Evolutionary conservation across 371 early-diverging fungal species (phyloP).

Genomic region (Mucor velutinosus): DNA sequence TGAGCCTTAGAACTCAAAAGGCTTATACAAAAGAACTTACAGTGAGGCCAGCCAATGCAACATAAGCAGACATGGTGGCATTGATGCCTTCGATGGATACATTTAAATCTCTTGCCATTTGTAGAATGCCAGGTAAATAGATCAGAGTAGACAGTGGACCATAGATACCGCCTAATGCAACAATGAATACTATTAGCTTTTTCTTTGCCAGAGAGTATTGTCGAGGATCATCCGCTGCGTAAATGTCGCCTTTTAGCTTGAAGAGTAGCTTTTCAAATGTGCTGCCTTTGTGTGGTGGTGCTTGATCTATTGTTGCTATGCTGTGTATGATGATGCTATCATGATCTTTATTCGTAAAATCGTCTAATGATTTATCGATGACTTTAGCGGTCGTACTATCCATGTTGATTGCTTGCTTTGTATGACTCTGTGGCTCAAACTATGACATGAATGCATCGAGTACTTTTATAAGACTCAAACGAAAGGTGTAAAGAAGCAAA

Average conservation of each 20-base stretch:
- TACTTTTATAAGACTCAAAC: neutral
- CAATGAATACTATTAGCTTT: conserved; percentile 29
- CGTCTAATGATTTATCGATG: neutral
- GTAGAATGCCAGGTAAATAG: conserved; percentile 44
- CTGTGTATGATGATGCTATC: neutral
- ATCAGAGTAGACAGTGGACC: conserved; percentile 34
- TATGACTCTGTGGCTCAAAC: neutral
- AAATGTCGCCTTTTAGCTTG: conserved; percentile 7
- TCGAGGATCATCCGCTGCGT: conserved; percentile 30
- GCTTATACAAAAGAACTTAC: conserved; percentile 3
- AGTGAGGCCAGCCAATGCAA: conserved; percentile 30
- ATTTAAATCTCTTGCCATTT: conserved; percentile 32
- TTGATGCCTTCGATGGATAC: conserved; percentile 27
- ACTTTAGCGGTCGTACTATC: neutral
- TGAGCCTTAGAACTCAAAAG: neutral
- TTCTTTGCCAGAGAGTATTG: conserved; percentile 33
- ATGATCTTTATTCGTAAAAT: neutral
- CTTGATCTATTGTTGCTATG: neutral
- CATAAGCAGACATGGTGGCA: conserved; percentile 40
- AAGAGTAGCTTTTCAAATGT: neutral
- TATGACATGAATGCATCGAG: neutral
- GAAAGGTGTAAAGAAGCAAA: neutral
- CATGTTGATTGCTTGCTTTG: neutral
- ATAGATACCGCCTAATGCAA: conserved; percentile 24
- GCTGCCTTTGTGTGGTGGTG: neutral